Conservation (phyloP, 371 early-diverging fungal species). For the Actinomortierella wolfii region DNA sequence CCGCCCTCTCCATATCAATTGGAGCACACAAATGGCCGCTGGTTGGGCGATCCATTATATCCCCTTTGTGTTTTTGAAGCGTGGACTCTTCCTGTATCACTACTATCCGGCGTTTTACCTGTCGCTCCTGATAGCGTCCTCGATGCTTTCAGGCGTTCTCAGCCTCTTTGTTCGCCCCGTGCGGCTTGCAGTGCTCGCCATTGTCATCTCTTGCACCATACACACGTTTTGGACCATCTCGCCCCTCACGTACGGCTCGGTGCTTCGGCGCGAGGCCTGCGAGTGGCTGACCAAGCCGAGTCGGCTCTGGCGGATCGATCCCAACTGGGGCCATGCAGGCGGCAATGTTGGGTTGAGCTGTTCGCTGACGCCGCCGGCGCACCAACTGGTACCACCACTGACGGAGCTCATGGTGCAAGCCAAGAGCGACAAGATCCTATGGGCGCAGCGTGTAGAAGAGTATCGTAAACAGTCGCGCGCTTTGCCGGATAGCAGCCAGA, state of each 20-base stretch:
- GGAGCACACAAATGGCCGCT: no score
- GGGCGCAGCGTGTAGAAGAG: no score
- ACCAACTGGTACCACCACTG: neutral
- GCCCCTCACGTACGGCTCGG: slow-evolving; percentile 16
- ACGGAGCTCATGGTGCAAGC: neutral
- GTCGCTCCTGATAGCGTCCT: slow-evolving; percentile 12
- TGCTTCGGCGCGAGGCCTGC: slow-evolving; percentile 3
- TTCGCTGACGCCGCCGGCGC: slow-evolving; percentile 2
- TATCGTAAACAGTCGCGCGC: neutral
- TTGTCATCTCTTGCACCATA: neutral
- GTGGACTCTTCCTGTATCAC: slow-evolving; percentile 11
- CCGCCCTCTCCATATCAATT: slow-evolving; percentile 6
- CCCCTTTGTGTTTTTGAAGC: slow-evolving; percentile 14
- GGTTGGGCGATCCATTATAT: slow-evolving; percentile 15
- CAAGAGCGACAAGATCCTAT: no score
- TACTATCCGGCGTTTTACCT: slow-evolving; percentile 32
- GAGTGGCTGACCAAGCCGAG: neutral
- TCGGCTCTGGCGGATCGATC: neutral
- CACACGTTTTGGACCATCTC: slow-evolving; percentile 8
- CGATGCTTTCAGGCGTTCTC: slow-evolving; percentile 4
- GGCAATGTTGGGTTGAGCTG: slow-evolving; percentile 10
- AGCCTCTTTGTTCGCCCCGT: neutral
- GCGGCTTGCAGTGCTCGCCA: neutral
- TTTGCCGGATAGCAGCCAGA: neutral
- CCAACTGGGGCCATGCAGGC: neutral